Percentiles rank a stretch among this genome's conserved stretches.
Evolutionary conservation across 495 filamentous ascomycete genomes (phyloP).

Genomic region (Daldinia vernicosa): DNA sequence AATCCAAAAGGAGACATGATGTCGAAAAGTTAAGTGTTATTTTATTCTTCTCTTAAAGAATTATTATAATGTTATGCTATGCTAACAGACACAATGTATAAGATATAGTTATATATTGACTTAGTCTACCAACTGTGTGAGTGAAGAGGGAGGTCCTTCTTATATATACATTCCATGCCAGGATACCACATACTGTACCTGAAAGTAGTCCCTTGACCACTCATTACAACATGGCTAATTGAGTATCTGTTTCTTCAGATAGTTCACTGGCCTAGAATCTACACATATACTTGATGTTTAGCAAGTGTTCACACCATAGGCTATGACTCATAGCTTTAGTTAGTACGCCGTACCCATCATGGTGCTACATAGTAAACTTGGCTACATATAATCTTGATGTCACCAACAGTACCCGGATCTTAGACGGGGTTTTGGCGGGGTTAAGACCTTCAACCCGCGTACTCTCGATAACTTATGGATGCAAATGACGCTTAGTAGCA

Average conservation of each 20-base stretch:
- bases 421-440: neutral
- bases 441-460: neutral
- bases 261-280: neutral
- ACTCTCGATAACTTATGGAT: neutral
- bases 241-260: neutral
- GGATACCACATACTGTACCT: too few relatives aligned
- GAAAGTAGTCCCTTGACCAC: too few relatives aligned
- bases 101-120: too few relatives aligned
- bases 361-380: too few relatives aligned
- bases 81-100: too few relatives aligned
- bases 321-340: neutral
- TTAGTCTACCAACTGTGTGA: too few relatives aligned
- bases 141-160: too few relatives aligned
- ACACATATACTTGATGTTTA: neutral
- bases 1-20: constrained; percentile 34
- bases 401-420: too few relatives aligned
- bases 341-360: neutral
- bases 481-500: too few relatives aligned
- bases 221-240: too few relatives aligned
- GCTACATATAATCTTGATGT: neutral
- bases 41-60: neutral
- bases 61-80: neutral
- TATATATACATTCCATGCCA: too few relatives aligned
- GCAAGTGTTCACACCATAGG: too few relatives aligned
- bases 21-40: neutral